Base-by-base conservation (phyloP, 2,329 filamentous ascomycete species). In the Chrysoporthe austroafricana region DNA sequence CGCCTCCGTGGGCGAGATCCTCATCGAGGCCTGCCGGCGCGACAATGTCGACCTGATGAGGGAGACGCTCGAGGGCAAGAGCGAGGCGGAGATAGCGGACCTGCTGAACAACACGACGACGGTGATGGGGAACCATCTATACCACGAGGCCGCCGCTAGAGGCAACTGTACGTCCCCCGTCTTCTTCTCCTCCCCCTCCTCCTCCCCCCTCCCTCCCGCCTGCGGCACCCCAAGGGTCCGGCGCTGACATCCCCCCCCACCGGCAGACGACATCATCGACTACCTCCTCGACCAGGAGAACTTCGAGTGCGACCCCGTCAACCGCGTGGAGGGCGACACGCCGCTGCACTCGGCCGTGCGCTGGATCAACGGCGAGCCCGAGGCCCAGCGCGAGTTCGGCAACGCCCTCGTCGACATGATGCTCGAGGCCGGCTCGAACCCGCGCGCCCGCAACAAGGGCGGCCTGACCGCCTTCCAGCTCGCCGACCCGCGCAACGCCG, bases 11-110 rank as follows among this genome's bases (percentile, higher is more conserved):
- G 86, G 90, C 78, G 95, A 98, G 83, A 87, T 92, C 75, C 87
- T 98, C 74, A 88, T 98, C 80, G 95, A 97, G 83, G 93, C 96
- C 74, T 97, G 92, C 82, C 93, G 95, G 70, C 88, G 94, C 76
- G 95, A 98, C 85, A 97, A 98, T 81, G 90, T 90, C 73, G 90
- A 95, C 64, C 88, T 98, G 69, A 88, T 98, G 66, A 81, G 87
- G 73, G 90, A 96, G 74, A 86, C 94, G 67, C 85, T 97, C 72
- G 80, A 86, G 54, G 81, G 82, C 72, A 86, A 86, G 72, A 80
- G 82, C 68, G 88, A 90, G 65, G 85, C 88, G 68, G 85, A 91
- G 74, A 88, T 93, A 69, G 89, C 94, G 44, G 79, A 86, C 62
- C 89, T 97, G 72, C 88, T 99, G 77, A 99, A 99, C 83, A 86